Evolutionary conservation across 2,329 filamentous ascomycete species (phyloP), one percentile per base, ranked within the genome.

Genomic region (Colletotrichum lentis): DNA sequence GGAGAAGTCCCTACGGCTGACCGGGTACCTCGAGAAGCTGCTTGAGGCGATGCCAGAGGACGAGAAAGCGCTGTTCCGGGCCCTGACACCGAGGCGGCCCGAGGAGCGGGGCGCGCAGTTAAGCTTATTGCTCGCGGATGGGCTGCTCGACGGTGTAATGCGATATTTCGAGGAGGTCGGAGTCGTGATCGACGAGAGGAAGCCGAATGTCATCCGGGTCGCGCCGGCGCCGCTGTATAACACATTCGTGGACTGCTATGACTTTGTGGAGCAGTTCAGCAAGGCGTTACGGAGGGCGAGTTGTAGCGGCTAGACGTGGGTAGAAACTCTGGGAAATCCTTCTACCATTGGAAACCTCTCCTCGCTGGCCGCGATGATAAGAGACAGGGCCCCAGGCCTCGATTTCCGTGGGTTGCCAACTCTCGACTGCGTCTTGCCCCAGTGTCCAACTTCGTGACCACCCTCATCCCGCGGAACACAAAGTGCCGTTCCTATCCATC

Each of bases 191-290:
- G 93, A 96, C 75, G 90, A 94, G 80, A 83, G 93, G 69, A 90
- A 90, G 76, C 93, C 93, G 2, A 87, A 94, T 77, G 93, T 96
- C 14, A 88, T 96, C 54, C 82, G 93, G 10, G 88, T 95, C 5
- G 92, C 93, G 5, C 92, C 93, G 3, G 89, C 90, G 49, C 92
- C 93, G 8, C 76, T 96, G 75, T 96, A 96, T 77, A 96, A 95
- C 75, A 89, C 85, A 0, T 95, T 91, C 76, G 80, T 80, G 49
- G 93, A 96, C 59, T 78, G 77, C 60, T 77, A 71, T 41, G 72
- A 72, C n/a, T 78, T 78, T 71, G 74, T 74, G 14, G 62, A 64
- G 67, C 73, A 72, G 12, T 76, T 78, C 49, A 64, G 64, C 27
- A 67, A 72, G 63, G 74, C 73, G 5, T 53, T 78, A 47, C 22